These are phyloP conservation scores for Wickerhamomyces ciferrii DNA, from an alignment of 805 yeast species.

Conservation along the genomic window DNA sequence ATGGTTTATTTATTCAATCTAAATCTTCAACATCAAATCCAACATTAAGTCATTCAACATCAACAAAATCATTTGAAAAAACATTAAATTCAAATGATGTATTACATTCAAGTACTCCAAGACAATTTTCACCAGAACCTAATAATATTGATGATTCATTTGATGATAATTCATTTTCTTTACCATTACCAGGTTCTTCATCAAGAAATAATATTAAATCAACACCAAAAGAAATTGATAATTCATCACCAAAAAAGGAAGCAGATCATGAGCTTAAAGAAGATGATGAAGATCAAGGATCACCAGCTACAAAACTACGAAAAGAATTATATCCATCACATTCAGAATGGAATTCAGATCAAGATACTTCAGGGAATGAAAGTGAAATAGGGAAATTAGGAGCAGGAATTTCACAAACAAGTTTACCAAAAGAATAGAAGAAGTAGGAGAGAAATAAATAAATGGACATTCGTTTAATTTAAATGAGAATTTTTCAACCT, in stretches of 20 bases:
- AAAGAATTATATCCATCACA: neutral
- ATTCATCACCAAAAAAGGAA: slow-evolving; percentile 1
- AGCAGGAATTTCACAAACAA: neutral
- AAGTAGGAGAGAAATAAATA: neutral
- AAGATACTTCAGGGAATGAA: neutral
- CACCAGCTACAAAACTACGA: neutral
- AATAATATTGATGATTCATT: slow-evolving; percentile 3
- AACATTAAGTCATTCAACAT: slow-evolving; percentile 11
- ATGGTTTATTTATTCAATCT: neutral
- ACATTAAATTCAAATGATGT: slow-evolving; percentile 2
- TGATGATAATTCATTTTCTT: slow-evolving; percentile 46
- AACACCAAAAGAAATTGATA: neutral
- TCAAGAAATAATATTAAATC: slow-evolving; percentile 2
- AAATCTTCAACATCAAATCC: neutral
- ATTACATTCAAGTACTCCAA: slow-evolving; percentile 15
- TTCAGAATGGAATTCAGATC: neutral
- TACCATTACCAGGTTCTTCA: slow-evolving; percentile 34
- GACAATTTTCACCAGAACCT: neutral
- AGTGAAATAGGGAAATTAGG: neutral
- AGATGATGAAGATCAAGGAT: slow-evolving; percentile 2
- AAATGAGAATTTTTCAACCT: too few species aligned
- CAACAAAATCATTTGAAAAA: slow-evolving; percentile 8
- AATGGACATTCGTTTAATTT: neutral
- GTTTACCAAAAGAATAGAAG: neutral
- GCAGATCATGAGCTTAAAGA: neutral